Evolutionary conservation across 805 yeast species (phyloP).

Genomic region (Yarrowia deformans): DNA sequence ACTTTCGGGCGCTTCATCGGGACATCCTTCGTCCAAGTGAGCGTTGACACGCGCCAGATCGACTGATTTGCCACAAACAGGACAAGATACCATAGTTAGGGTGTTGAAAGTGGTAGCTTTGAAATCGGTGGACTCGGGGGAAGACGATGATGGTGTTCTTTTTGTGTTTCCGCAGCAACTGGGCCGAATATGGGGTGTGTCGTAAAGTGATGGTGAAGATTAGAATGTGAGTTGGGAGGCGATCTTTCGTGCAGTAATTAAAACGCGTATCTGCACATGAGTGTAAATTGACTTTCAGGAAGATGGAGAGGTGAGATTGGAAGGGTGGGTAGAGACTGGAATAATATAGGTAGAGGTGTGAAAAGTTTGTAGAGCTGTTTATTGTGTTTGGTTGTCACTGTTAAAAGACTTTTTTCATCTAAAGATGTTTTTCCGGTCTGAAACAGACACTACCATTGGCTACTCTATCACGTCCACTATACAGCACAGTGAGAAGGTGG

Average conservation of each 20-base stretch:
- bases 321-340: neutral
- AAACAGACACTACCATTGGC: too few species aligned
- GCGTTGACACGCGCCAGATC: conserved; percentile 47
- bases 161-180: neutral
- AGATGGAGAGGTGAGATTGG: too few species aligned
- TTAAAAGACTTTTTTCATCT: too few species aligned
- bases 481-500: too few species aligned
- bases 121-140: neutral
- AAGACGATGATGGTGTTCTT: neutral
- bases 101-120: neutral
- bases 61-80: conserved; percentile 48
- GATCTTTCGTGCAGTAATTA: neutral
- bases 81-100: conserved; percentile 44
- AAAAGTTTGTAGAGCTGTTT: too few species aligned
- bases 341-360: neutral
- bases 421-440: too few species aligned
- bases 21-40: conserved; percentile 52
- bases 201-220: neutral
- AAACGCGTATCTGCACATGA: neutral
- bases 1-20: conserved; percentile 40
- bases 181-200: neutral
- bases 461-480: too few species aligned
- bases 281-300: neutral
- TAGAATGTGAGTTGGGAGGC: neutral
- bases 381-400: too few species aligned